Evolutionary conservation across 768 basidiomycete species (phyloP).

Genomic region (Mycena chlorophos): DNA sequence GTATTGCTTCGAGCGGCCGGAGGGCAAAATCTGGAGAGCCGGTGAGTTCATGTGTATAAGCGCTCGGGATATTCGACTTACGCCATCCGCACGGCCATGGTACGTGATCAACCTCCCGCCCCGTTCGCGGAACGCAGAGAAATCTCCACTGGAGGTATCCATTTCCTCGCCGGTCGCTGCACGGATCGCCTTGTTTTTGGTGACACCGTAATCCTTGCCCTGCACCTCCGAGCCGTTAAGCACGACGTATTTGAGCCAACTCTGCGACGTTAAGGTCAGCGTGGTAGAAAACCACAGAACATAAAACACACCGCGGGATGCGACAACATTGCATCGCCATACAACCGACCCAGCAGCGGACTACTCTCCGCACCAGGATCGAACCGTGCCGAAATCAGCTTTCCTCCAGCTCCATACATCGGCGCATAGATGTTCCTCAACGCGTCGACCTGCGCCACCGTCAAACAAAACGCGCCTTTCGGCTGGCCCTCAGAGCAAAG

Average conservation of each 20-base stretch:
- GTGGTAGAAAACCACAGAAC: background rate
- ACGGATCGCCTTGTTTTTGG: background rate
- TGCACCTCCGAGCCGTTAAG: constrained; percentile 8
- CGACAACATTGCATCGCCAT: constrained; percentile 1
- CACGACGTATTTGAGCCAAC: constrained; percentile 14
- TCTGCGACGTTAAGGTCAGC: constrained; percentile 3
- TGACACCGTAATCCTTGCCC: constrained; percentile 3
- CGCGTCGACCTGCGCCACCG: constrained; percentile 21
- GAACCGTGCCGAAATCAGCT: constrained; percentile 16
- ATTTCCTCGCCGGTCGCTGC: constrained; percentile 4
- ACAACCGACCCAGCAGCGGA: background rate
- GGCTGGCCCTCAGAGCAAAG: constrained; percentile 12
- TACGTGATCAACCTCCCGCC: constrained; percentile 29
- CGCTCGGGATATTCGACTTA: background rate
- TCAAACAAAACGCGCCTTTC: constrained; percentile 14
- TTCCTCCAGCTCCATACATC: constrained; percentile 15
- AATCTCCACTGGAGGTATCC: constrained; percentile 16
- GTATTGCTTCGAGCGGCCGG: constrained; percentile 18
- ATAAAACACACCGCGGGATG: background rate
- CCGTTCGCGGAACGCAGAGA: constrained; percentile 21
- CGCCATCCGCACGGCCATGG: constrained; percentile 19
- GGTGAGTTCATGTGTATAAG: background rate
- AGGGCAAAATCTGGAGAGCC: constrained; percentile 17
- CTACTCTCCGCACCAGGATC: constrained; percentile 10
- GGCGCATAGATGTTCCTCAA: constrained; percentile 23